A percentile compares a stretch with the other conserved stretches of the same genome.
Conservation (phyloP, 2,329 filamentous ascomycete genomes). For the Epichloe aotearoae region DNA sequence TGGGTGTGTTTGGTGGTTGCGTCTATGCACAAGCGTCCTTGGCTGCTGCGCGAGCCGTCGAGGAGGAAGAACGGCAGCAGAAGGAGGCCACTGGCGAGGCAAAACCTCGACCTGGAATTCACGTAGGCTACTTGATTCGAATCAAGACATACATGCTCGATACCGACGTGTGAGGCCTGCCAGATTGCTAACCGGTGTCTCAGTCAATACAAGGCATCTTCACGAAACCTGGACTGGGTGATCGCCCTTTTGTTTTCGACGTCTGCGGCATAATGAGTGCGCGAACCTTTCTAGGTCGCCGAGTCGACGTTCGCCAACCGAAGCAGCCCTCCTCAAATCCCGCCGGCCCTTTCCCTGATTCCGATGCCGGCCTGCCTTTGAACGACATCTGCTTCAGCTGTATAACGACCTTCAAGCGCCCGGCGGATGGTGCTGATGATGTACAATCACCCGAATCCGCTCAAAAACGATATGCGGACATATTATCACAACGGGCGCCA, state of each 20-base stretch:
- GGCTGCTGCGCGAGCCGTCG: slow-evolving; percentile 21
- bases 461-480: slow-evolving; percentile 28
- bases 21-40: slow-evolving; percentile 25
- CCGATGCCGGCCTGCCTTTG: slow-evolving; percentile 26
- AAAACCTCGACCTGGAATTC: slow-evolving; percentile 19
- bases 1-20: slow-evolving; percentile 23
- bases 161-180: neutral
- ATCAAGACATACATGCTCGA: neutral
- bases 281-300: slow-evolving; percentile 34
- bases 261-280: slow-evolving; percentile 31
- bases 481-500: slow-evolving; percentile 24
- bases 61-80: slow-evolving; percentile 16
- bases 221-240: slow-evolving; percentile 29
- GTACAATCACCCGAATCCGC: slow-evolving; percentile 25
- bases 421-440: slow-evolving; percentile 22
- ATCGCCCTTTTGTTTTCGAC: slow-evolving; percentile 41
- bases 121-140: slow-evolving; percentile 17
- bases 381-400: slow-evolving; percentile 35
- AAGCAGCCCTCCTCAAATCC: slow-evolving; percentile 22
- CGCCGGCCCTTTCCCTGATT: slow-evolving; percentile 22
- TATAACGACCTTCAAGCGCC: slow-evolving; percentile 37
- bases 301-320: slow-evolving; percentile 37
- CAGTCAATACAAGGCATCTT: slow-evolving; percentile 45
- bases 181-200: neutral
- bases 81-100: slow-evolving; percentile 1